Base-by-base conservation (phyloP, 306 rosid species). In the Prunus dulcis region DNA sequence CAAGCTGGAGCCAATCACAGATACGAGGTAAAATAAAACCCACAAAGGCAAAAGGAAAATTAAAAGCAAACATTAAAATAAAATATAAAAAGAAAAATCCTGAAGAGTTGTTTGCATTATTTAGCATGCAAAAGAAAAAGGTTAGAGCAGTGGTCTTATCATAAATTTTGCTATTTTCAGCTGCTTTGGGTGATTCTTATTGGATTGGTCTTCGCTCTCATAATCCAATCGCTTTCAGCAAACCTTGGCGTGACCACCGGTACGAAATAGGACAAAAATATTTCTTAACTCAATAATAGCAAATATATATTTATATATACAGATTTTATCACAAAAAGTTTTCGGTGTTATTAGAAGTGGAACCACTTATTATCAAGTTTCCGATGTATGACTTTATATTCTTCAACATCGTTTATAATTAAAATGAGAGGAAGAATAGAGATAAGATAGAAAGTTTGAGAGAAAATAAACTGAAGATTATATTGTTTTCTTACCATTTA, bases 241-340 rank as follows among this genome's bases (percentile, higher is more conserved):
- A 94, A 94, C 80, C 98, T 94, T 52, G 96, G 98, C 5, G 98
- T 94, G 32, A 82, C 75, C 73, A 91, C 98, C 0, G 97, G 97
- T 91, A 79, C 30, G 52, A 19, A 52, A 61, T n/a, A 1, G 4
- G n/a, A 49, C 11, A 12, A 46, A 8, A 25, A 20, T 60, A 60
- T 30, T 23, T 34, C 41, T 23, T 61, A 63, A 51, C n/a, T 30
- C 18, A 51, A 20, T n/a, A 20, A 56, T 20, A 20, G 62, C 62
- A 56, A 38, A 38, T 38, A 38, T 38, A 38, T 38, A 38, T 32
- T 0, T 38, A 38, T 38, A 38, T 38, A 38, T 38, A 38, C 0
- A 0, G 0, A 7, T 34, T 34, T 1, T 34, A 34, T 34, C 41
- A 34, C 1, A 34, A 34, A 34, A 34, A 34, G 2, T 34, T 1